Evolutionary conservation across 1,284 basidiomycete species (phyloP), one percentile per base, ranked within the genome.

Genomic region (Ceratobasidium theobromae): DNA sequence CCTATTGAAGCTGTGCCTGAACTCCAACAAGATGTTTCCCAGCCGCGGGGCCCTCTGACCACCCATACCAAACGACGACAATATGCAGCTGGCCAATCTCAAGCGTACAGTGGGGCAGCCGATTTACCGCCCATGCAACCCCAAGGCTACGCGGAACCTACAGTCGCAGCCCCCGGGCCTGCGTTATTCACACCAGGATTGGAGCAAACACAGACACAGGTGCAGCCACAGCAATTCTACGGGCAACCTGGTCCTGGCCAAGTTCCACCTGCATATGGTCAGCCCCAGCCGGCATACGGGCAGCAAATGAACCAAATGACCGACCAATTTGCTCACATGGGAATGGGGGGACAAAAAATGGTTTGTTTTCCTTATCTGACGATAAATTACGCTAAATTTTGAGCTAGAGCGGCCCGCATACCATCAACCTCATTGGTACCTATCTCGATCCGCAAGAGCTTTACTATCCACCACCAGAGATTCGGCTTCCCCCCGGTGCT

Each of bases 401-500:
- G 38, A 51, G 73, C 67, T 68, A 77, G 70, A 85, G 87, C 74
- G 84, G 86, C 68, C 81, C 94, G 53, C 84, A 87, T 75, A 94
- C 91, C 0, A 84, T 90, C 68, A 97, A 98, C 78, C 82, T 98
- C 57, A 86, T 98, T 73, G 92, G 91, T 4, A 86, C 89, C 40
- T 92, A 93, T 40, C 91, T 95, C 35, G 93, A 98, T 75, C 93
- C 96, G 11, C 84, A 85, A 64, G 93, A 93, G 67, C 80, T 98
- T 58, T 81, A 85, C 53, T 80, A 83, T 35, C 87, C 89, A 1
- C 95, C 96, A 5, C 97, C 96, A 5, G 88, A 93, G 70, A 93
- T 96, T 69, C 82, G 89, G 25, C 82, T 99, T 8, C 95, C 97
- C 1, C 87, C 93, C n/a, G 79, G 80, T 25, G 77, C 95, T 8